These are phyloP conservation scores for Brassica nigra DNA, from an alignment of 345 rosid species.

Conservation along the genomic window DNA sequence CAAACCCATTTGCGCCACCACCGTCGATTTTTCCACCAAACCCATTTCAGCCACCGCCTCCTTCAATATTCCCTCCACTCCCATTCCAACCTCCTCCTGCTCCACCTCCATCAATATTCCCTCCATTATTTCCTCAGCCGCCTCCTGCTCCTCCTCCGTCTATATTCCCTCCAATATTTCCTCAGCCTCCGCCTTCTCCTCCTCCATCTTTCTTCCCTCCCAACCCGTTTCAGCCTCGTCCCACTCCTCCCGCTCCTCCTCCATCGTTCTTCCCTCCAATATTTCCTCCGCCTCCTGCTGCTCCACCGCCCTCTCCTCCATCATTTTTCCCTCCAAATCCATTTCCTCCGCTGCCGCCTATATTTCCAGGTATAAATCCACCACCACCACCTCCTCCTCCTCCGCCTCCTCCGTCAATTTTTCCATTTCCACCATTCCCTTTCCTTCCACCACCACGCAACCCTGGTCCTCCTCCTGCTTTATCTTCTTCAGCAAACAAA, in stretches of 20 bases:
- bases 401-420: constrained; percentile 33
- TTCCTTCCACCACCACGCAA: constrained; percentile 45
- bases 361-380: constrained; percentile 32
- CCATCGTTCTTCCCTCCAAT: constrained; percentile 37
- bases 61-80: constrained; percentile 32
- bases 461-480: constrained; percentile 55
- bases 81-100: constrained; percentile 28
- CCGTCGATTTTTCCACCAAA: constrained; percentile 37
- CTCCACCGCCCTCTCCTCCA: constrained; percentile 21
- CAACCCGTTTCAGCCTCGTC: constrained; percentile 37
- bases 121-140: constrained; percentile 28
- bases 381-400: constrained; percentile 36
- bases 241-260: constrained; percentile 41
- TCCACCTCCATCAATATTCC: constrained; percentile 29
- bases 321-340: constrained; percentile 28
- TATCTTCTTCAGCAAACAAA: constrained; percentile 35
- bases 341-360: constrained; percentile 45
- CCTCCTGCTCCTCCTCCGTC: constrained; percentile 26
- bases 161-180: constrained; percentile 30
- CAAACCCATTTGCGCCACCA: constrained; percentile 35
- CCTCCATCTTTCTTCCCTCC: constrained; percentile 38
- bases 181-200: constrained; percentile 24
- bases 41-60: constrained; percentile 40
- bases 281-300: constrained; percentile 27
- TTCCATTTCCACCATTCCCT: constrained; percentile 49